Base-by-base conservation (phyloP, 176 grass and related monocot genomes). In the Thalia dealbata region DNA sequence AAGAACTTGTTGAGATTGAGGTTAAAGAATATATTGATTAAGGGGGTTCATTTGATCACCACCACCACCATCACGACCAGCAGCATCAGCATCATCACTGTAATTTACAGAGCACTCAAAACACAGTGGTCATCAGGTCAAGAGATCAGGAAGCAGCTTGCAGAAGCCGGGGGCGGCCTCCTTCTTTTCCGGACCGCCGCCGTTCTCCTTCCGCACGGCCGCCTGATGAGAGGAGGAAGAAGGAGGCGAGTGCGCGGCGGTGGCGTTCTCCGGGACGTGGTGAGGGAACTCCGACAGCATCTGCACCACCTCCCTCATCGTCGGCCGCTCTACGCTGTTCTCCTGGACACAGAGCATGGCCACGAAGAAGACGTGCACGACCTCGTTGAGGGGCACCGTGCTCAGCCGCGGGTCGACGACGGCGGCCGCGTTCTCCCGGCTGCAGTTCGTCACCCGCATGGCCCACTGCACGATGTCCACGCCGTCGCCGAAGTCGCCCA, bases 401-500 rank as follows among this genome's bases (percentile, higher is more conserved):
- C 78, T 30, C 3, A 99, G 76, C n/a, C 95, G 74, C 0, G 85
- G 81, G 52, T 99, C 95, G 0, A 76, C 35, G 24, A 99, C 79
- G 9, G 23, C 61, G 23, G 83, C 45, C 58, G 86, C 90, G n/a
- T 55, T 74, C 23, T 93, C 95, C 10, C 87, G 70, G 0, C 72
- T 81, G 1, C 95, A 86, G 0, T 59, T 84, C 0, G 95, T 99
- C 59, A 48, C n/a, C 32, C 76, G 78, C 72, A 62, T 88, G 0
- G 90, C 74, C 95, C 95, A 99, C 65, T 99, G 95, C n/a, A 99
- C 95, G 56, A 99, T 93, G 74, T 99, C 95, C 8, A 99, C 95
- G 0, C 95, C 95, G 6, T 99, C 88, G 0, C 95, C 95, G 52
- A 99, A 99, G 25, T 87, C 95, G 0, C 90, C 95, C 9, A 99